Evolutionary conservation across 2,329 filamentous ascomycete genomes (phyloP), one percentile per base, ranked within the genome.

Genomic region (Thermothelomyces thermophilus): DNA sequence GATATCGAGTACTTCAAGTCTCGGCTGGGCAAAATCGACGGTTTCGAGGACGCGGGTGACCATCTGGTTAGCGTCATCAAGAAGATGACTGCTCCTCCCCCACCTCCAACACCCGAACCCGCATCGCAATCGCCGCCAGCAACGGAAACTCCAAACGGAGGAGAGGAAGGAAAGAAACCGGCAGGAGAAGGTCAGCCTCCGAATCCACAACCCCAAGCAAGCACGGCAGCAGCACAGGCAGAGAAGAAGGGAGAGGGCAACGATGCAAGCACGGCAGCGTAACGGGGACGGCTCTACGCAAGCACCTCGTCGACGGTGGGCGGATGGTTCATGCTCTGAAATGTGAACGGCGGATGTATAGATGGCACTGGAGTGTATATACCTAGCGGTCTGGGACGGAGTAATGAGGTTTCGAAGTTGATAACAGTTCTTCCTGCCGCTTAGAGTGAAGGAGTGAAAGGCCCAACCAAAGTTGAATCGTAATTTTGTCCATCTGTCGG

Each of bases 1-100:
- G 90, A 95, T 62, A 77, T 88, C 14, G 81, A 90, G 49, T 80
- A 83, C 58, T 84, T 95, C 60, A 77, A 82, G 42, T 70, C 75
- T 1, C 83, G 82, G 57, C 75, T 95, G 6, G 76, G 80, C 57
- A 90, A 87, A 63, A 78, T 95, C 34, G 84, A 93, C 46, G 89
- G 87, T 1, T 87, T 88, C 52, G 83, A 78, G 9, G 83, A 90
- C 57, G 73, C 87, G 2, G 87, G 86, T 26, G 77, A 84, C 31
- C 76, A 83, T 54, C 74, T 96, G 5, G 68, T 83, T 11, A 76
- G 78, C 17, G 76, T 88, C 35, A 74, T 86, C 48, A 77, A 77
- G 50, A 70, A 71, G 24, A 65, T 74, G 46, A 63, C 63, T 45
- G 40, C 53, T 8, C 55, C 47, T 40, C 39, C 48, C 24, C 43